Percentiles rank a stretch among this genome's conserved stretches.
Evolutionary conservation across 345 rosid genomes (phyloP).

Genomic region (Clausena lansium): DNA sequence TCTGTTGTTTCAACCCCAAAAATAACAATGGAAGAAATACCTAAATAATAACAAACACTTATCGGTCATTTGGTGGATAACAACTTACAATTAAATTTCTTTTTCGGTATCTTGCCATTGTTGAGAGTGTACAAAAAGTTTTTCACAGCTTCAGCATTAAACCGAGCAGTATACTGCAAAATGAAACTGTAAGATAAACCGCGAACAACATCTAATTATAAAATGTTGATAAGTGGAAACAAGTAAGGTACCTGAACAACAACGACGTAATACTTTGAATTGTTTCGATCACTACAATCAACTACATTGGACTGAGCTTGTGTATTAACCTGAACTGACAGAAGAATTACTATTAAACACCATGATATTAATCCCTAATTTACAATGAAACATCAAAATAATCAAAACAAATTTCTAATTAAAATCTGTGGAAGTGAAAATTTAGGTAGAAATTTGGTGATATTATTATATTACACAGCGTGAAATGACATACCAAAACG

Average conservation of each 20-base stretch:
- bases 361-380: background rate
- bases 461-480: background rate
- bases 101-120: slow-evolving; percentile 71
- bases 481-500: slow-evolving; percentile 56
- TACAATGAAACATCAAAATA: background rate
- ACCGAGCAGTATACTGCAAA: slow-evolving; percentile 75
- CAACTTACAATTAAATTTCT: slow-evolving; percentile 79
- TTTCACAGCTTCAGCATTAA: slow-evolving; percentile 79
- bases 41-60: background rate
- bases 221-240: background rate
- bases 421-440: background rate
- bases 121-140: slow-evolving; percentile 62
- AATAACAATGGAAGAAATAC: background rate
- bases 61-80: slow-evolving; percentile 3
- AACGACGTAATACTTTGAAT: slow-evolving; percentile 79
- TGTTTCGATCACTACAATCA: slow-evolving; percentile 73
- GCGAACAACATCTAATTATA: background rate
- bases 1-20: background rate
- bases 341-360: background rate
- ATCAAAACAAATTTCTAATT: background rate
- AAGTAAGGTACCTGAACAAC: slow-evolving; percentile 69
- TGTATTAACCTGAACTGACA: slow-evolving; percentile 62
- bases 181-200: slow-evolving; percentile 5
- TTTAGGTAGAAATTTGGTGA: background rate
- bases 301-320: slow-evolving; percentile 61